A percentile compares a stretch with the other conserved stretches of the same genome.
These are phyloP conservation scores for Arachis stenosperma DNA, from an alignment of 306 rosid species.

Conservation along the genomic window DNA sequence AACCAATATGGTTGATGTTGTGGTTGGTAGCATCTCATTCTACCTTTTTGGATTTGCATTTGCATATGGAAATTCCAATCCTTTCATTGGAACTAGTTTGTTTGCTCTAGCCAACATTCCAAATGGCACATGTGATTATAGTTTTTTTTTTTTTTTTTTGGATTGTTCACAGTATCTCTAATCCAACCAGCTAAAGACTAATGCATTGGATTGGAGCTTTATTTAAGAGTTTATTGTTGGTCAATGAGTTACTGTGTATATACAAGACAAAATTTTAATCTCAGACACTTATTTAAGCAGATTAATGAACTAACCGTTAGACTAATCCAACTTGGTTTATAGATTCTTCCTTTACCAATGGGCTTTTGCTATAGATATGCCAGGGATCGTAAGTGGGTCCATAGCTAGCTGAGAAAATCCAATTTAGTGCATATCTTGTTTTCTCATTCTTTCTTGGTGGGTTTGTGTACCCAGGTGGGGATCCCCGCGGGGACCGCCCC, in stretches of 20 bases:
- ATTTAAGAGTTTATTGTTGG: too few relatives aligned
- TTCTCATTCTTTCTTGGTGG: constrained; percentile 72
- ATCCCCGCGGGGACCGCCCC: too few relatives aligned
- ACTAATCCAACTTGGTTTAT: constrained; percentile 15
- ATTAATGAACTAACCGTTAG: too few relatives aligned
- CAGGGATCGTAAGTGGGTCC: constrained; percentile 79
- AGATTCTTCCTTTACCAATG: constrained; percentile 79
- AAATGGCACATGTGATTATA: constrained; percentile 54
- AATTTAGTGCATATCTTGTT: constrained; percentile 65
- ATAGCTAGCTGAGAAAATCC: constrained; percentile 80
- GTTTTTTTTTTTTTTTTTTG: constrained; percentile 57
- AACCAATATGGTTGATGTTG: constrained; percentile 79
- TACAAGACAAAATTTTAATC: too few relatives aligned
- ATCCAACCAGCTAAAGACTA: too few relatives aligned
- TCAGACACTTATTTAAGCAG: too few relatives aligned
- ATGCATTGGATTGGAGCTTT: too few relatives aligned
- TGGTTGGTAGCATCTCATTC: constrained; percentile 78
- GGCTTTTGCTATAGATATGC: constrained; percentile 83
- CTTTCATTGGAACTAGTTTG: constrained; percentile 67
- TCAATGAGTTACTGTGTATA: too few relatives aligned
- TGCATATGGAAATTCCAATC: constrained; percentile 69
- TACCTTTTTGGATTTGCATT: constrained; percentile 84
- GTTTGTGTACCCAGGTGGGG: constrained; percentile 76
- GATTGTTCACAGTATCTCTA: too few relatives aligned
- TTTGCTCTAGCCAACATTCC: constrained; percentile 62